phyloP scores from a whole-genome alignment of 306 rosid species.

The Purshia tridentata region DNA sequence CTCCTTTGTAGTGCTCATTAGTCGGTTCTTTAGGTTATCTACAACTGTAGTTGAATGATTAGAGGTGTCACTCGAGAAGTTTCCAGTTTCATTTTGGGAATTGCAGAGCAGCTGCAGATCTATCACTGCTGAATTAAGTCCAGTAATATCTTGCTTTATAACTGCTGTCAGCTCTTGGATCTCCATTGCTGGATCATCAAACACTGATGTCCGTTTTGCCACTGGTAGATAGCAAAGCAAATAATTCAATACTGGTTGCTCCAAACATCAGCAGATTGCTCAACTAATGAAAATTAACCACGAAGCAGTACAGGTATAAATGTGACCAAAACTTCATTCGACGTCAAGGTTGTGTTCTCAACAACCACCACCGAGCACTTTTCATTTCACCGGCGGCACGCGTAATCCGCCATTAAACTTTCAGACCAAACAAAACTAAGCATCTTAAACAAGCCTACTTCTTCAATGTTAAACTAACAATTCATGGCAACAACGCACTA shows the following conservation, averaged over 20 bases:
- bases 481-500: not conserved
- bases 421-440: too few species aligned
- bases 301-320: not conserved
- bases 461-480: too few species aligned
- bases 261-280: not conserved
- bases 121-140: slow-evolving; percentile 84
- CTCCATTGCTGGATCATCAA: slow-evolving; percentile 87
- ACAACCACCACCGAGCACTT: too few species aligned
- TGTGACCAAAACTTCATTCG: not conserved
- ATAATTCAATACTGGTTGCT: not conserved
- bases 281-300: not conserved
- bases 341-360: not conserved
- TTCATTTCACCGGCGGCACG: too few species aligned
- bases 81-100: slow-evolving; percentile 62
- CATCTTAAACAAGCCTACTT: too few species aligned
- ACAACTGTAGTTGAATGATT: slow-evolving; percentile 89
- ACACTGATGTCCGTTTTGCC: slow-evolving; percentile 93
- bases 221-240: slow-evolving; percentile 37
- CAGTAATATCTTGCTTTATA: slow-evolving; percentile 87
- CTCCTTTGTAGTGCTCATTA: slow-evolving; percentile 86
- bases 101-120: slow-evolving; percentile 73
- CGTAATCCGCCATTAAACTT: too few species aligned
- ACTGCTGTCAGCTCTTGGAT: slow-evolving; percentile 87
- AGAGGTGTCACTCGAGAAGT: slow-evolving; percentile 73
- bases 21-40: slow-evolving; percentile 83